Base-by-base conservation (phyloP, 306 rosid genomes). In the Acacia confusa region DNA sequence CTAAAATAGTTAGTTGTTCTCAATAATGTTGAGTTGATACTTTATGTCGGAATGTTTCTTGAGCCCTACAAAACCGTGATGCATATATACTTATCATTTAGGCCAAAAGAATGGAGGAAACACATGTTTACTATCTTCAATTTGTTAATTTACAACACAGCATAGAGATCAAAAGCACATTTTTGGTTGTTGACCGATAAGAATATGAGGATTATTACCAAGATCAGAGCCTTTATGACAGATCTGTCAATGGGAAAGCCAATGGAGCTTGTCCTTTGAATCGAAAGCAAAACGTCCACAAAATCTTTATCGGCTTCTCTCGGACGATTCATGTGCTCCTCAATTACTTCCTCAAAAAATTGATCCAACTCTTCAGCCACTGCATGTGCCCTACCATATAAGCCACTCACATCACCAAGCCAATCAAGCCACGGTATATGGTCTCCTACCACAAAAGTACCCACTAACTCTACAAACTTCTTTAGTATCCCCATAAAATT, bases 271-370 rank as follows among this genome's bases (percentile, higher is more conserved):
- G 82, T 63, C 72, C 52, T 84, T 19, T 82, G 90, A 43, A 88
- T 57, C 52, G 50, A 47, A 78, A 89, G 94, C 81, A 91, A 43
- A 41, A 88, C 86, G 20, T 91, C 92, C 47, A 90, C 93, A 53
- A 86, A 84, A 34, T 92, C 70, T 2, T 65, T 6, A 16, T 32
- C 11, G 11, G 13, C 65, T 73, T 32, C 15, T 38, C 28, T 72
- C 1, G 1, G 14, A 22, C 38, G 0, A 43, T 10, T 74, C 1
- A 60, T 6, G 65, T 41, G 79, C 20, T 76, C 71, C 19, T 60
- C 70, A 25, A 76, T 53, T 20, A 64, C 67, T 74, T 72, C 36
- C 17, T 75, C 80, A 61, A 81, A 75, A 30, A 75, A 67, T 5
- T 25, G 60, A 67, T 75, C 80, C 9, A 81, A 13, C 5, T 52